These are phyloP conservation scores for Albizia julibrissin DNA, from an alignment of 306 rosid species.

Conservation along the genomic window DNA sequence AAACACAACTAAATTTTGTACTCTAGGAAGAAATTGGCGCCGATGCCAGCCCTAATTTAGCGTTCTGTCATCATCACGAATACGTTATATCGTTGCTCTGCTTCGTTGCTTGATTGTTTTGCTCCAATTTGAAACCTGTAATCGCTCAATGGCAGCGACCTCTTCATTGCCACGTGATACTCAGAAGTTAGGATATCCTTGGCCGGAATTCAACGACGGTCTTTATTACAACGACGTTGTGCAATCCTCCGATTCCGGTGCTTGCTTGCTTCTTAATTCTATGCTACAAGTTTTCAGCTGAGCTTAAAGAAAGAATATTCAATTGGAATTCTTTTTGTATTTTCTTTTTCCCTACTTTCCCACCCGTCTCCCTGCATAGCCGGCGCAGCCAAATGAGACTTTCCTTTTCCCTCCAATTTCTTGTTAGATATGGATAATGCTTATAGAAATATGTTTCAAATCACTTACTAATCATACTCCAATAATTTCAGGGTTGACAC, in stretches of 20 bases:
- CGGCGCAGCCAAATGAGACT: background rate
- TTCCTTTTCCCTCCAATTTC: background rate
- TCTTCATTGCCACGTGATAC: background rate
- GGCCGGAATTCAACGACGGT: slow-evolving; percentile 91
- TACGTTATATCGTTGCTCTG: background rate
- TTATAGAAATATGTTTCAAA: background rate
- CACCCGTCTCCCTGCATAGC: background rate
- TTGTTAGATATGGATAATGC: background rate
- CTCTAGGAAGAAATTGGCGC: background rate
- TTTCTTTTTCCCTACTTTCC: background rate
- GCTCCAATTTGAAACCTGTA: background rate
- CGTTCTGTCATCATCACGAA: background rate
- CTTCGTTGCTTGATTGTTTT: background rate
- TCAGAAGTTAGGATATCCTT: slow-evolving; percentile 45
- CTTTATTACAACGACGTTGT: slow-evolving; percentile 78
- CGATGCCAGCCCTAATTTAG: background rate
- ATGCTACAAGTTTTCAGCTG: background rate
- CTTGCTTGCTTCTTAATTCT: slow-evolving; percentile 8
- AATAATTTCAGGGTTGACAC: slow-evolving; percentile 51
- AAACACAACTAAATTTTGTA: background rate
- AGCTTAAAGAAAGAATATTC: background rate
- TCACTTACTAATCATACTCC: background rate
- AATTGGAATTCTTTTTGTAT: background rate
- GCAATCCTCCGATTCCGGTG: slow-evolving; percentile 66
- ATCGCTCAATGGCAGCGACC: slow-evolving; percentile 27